Base-by-base conservation (phyloP, 2,329 filamentous ascomycete genomes). In the Xylaria polymorpha region DNA sequence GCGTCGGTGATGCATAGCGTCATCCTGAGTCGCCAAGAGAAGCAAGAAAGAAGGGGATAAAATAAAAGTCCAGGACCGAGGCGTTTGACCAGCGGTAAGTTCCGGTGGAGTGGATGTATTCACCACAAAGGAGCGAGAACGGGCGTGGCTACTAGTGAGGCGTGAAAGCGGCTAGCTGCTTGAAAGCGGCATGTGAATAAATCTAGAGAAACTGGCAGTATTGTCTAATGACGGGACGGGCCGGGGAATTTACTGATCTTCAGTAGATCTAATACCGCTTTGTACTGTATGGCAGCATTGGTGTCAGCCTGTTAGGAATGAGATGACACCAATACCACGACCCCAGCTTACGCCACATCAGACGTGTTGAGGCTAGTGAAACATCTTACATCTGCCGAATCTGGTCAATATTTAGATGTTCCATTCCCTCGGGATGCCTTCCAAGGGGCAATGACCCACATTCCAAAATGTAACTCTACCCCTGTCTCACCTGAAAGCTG, bases 101-200 rank as follows among this genome's bases (percentile, higher is more conserved):
- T 61, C 37, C 32, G 37, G 37, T 53, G 57, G 46, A 29, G 46
- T 50, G 43, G 41, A 43, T 29, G 61, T 67, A 66, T 66, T 61
- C n/a, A n/a, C n/a, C n/a, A 75, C 68, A 74, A 74, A 74, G 64
- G 65, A 22, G 41, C n/a, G 71, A 67, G 64, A 37, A 68, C 64
- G 25, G 25, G 39, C 35, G 50, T 41, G 46, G 48, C 43, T 29
- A 29, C 25, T 22, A 55, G 32, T 14, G 37, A 66, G 64, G 60
- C 44, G 64, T 55, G 66, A 65, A 68, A 56, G 58, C 58, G 46
- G 44, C 20, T 10, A 22, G 20, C 32, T n/a, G 15, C 6, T 70
- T 61, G 57, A 67, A 71, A 68, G 44, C 67, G 68, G 61, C 43
- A 61, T 44, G 9, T 50, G 15, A 10, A 39, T 15, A 44, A n/a